A percentile compares a stretch with the other conserved stretches of the same genome.
Evolutionary conservation across 2,329 filamentous ascomycete species (phyloP).

Genomic region (Fusarium ambrosium): DNA sequence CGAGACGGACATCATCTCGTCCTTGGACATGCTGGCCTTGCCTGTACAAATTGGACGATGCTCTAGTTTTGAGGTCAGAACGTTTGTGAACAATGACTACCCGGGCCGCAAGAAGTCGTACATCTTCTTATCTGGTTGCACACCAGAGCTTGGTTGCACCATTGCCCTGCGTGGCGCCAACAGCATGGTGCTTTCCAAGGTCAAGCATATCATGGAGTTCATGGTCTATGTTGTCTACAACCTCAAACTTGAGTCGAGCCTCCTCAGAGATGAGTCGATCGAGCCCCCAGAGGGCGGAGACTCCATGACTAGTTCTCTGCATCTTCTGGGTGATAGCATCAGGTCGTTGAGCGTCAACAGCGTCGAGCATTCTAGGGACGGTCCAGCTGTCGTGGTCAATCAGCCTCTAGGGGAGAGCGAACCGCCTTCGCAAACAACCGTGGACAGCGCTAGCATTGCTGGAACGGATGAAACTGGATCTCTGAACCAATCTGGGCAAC

Average conservation of each 20-base stretch:
- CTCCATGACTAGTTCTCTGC: slow-evolving; percentile 56
- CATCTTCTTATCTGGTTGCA: slow-evolving; percentile 92
- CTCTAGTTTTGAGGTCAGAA: slow-evolving; percentile 93
- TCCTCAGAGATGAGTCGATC: slow-evolving; percentile 93
- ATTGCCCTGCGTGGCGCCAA: slow-evolving; percentile 90
- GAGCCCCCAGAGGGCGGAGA: slow-evolving; percentile 76
- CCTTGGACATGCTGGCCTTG: slow-evolving; percentile 89
- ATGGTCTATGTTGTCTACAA: slow-evolving; percentile 99
- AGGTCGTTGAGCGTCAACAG: slow-evolving; percentile 51
- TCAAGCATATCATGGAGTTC: slow-evolving; percentile 96
- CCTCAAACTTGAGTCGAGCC: slow-evolving; percentile 91
- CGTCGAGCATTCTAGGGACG: slow-evolving; percentile 47
- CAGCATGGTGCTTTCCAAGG: slow-evolving; percentile 76
- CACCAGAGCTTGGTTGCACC: slow-evolving; percentile 91
- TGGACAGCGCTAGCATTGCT: slow-evolving; percentile 47
- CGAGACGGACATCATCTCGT: slow-evolving; percentile 92
- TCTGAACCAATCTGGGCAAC: slow-evolving; percentile 42
- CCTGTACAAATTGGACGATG: slow-evolving; percentile 82
- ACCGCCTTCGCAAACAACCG: slow-evolving; percentile 51
- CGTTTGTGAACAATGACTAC: slow-evolving; percentile 84
- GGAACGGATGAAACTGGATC: slow-evolving; percentile 49
- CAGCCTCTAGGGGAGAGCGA: slow-evolving; percentile 56
- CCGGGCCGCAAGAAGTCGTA: slow-evolving; percentile 90
- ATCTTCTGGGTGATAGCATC: slow-evolving; percentile 58
- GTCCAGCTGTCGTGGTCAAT: slow-evolving; percentile 51